Evolutionary conservation across 768 basidiomycete species (phyloP).

Genomic region (Pulveroboletus sp.): DNA sequence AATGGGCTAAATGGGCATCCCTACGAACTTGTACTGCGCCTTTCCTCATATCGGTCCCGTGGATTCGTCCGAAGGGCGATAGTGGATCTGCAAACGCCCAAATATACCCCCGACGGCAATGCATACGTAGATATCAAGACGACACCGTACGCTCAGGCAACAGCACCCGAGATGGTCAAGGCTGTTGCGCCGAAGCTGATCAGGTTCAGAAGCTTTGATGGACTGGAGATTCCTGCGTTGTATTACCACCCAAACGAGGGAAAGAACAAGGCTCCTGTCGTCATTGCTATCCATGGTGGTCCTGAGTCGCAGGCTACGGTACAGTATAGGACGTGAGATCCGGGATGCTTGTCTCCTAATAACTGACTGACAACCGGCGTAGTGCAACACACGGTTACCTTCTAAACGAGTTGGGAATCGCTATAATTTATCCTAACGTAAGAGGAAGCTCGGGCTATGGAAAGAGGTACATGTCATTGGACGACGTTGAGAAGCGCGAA

Average conservation of each 20-base stretch:
- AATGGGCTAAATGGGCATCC: constrained; percentile 34
- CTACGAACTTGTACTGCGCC: constrained; percentile 28
- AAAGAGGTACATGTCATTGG: constrained; percentile 35
- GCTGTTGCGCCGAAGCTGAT: constrained; percentile 32
- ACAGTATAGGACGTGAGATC: constrained; percentile 29
- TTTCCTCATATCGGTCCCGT: constrained; percentile 30
- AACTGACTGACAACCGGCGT: constrained; percentile 4
- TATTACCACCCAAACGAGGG: constrained; percentile 37
- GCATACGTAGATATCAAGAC: constrained; percentile 27
- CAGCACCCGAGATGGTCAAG: constrained; percentile 22
- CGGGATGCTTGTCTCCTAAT: not conserved
- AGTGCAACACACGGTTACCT: constrained; percentile 37
- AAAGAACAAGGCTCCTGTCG: constrained; percentile 27
- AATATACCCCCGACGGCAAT: constrained; percentile 20
- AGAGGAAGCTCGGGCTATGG: constrained; percentile 41
- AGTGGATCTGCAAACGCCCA: constrained; percentile 27
- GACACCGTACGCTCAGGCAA: constrained; percentile 32
- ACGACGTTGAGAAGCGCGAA: constrained; percentile 41
- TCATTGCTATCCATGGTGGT: constrained; percentile 39
- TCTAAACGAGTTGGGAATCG: constrained; percentile 38
- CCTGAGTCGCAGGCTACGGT: constrained; percentile 36
- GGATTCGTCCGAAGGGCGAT: constrained; percentile 24
- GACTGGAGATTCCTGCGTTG: constrained; percentile 36
- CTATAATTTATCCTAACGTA: constrained; percentile 40
- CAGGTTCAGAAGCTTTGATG: constrained; percentile 40